A percentile compares a stretch with the other conserved stretches of the same genome.
phyloP scores from a whole-genome alignment of 306 rosid genomes.

The Sicyos baderoa region DNA sequence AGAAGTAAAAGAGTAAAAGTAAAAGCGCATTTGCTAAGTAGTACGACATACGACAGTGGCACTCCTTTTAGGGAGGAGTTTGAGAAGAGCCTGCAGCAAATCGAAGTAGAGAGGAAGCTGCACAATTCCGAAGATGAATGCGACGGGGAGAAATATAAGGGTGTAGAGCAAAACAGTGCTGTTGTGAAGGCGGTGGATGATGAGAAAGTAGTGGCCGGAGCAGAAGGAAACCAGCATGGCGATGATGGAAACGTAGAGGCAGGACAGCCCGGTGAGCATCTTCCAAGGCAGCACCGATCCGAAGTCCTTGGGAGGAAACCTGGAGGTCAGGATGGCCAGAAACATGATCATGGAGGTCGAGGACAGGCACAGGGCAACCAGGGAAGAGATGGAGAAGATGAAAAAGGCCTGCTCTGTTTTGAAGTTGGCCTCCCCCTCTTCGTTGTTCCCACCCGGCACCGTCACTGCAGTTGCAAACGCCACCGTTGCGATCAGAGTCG shows the following conservation, averaged over 20 bases:
- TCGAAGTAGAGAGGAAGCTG: conserved; percentile 43
- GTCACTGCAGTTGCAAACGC: conserved; percentile 29
- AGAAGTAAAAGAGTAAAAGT: no score
- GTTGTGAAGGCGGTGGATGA: conserved; percentile 18
- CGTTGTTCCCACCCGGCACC: not conserved
- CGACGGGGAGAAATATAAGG: conserved; percentile 26
- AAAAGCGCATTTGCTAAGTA: no score
- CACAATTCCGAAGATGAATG: conserved; percentile 26
- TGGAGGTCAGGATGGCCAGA: conserved; percentile 39
- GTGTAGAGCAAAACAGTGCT: conserved; percentile 23
- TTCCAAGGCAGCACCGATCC: conserved; percentile 24
- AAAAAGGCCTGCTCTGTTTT: conserved; percentile 16
- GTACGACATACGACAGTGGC: not conserved
- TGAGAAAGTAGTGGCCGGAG: conserved; percentile 35
- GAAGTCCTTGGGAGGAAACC: conserved; percentile 32
- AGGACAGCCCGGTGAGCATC: conserved; percentile 32
- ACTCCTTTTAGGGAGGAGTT: not conserved
- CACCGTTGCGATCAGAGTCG: conserved; percentile 29
- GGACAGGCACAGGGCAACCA: conserved; percentile 39
- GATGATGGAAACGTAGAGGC: conserved; percentile 37
- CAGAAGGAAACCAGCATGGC: conserved; percentile 38
- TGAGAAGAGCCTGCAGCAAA: conserved; percentile 29
- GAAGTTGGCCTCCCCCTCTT: not conserved
- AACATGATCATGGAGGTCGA: conserved; percentile 42
- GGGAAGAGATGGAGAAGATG: conserved; percentile 26